phyloP scores from a whole-genome alignment of 768 basidiomycete genomes.

The Tricholoma sp. region DNA sequence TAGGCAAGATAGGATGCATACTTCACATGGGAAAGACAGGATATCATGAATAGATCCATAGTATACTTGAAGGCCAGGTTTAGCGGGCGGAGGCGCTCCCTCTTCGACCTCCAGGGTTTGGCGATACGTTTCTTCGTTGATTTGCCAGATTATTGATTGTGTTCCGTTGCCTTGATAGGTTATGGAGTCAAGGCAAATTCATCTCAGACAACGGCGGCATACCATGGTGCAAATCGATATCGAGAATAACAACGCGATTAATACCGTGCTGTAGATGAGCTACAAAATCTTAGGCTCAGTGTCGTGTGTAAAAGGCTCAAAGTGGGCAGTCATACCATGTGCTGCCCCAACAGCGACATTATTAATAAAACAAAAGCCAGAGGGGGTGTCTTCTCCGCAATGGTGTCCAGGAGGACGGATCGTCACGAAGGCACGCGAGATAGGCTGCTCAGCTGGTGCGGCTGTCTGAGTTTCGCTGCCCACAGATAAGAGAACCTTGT shows the following conservation, averaged over 20 bases:
- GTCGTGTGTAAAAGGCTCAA: neutral
- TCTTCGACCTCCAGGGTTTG: conserved; percentile 46
- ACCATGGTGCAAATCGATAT: conserved; percentile 93
- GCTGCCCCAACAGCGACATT: conserved; percentile 90
- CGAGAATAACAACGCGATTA: conserved; percentile 78
- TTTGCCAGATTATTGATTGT: conserved; percentile 85
- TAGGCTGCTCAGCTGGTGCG: conserved; percentile 7
- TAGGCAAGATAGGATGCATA: conserved; percentile 18
- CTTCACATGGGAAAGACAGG: conserved; percentile 89
- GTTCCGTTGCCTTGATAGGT: conserved; percentile 76
- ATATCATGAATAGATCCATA: conserved; percentile 96
- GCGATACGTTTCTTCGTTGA: conserved; percentile 84
- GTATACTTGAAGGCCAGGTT: conserved; percentile 58
- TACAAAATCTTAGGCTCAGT: conserved; percentile 21
- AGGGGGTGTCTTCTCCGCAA: conserved; percentile 85
- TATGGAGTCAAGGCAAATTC: neutral
- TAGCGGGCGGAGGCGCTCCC: conserved; percentile 24
- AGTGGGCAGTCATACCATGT: conserved; percentile 58
- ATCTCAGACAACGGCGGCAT: conserved; percentile 7
- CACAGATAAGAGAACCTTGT: conserved; percentile 43
- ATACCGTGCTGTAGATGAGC: conserved; percentile 79
- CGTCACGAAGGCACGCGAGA: conserved; percentile 67
- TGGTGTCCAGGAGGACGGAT: conserved; percentile 93
- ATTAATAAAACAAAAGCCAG: conserved; percentile 94
- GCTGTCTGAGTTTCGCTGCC: neutral